Conservation (phyloP, 345 rosid genomes). For the Anacardium occidentale region DNA sequence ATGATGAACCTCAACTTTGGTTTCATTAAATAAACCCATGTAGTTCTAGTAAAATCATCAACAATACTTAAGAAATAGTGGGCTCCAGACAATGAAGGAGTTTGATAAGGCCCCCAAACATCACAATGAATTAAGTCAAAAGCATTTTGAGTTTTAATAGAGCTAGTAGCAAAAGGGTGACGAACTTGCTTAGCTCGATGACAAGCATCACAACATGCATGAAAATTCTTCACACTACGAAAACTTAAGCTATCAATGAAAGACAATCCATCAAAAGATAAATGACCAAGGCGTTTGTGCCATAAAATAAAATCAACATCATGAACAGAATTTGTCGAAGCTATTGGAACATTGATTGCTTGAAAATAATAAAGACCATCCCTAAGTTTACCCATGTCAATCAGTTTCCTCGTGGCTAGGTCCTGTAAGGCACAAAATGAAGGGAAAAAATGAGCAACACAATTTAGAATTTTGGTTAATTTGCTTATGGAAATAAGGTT, state of each 20-base stretch:
- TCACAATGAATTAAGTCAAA: background rate
- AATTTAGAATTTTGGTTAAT: too few relatives aligned
- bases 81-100: background rate
- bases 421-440: too few relatives aligned
- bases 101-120: background rate
- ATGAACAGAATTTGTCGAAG: background rate
- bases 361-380: background rate
- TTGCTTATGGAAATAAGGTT: too few relatives aligned
- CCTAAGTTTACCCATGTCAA: too few relatives aligned
- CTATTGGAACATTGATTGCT: background rate
- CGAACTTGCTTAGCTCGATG: too few relatives aligned
- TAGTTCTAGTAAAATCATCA: background rate
- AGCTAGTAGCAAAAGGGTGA: too few relatives aligned
- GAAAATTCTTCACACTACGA: background rate
- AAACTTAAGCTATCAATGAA: background rate
- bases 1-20: background rate
- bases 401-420: too few relatives aligned
- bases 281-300: background rate
- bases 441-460: too few relatives aligned
- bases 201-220: background rate
- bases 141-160: too few relatives aligned
- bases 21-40: background rate
- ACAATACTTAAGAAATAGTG: background rate
- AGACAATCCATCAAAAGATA: too few relatives aligned
- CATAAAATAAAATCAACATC: background rate